Percentiles rank a stretch among this genome's conserved stretches.
phyloP scores from a whole-genome alignment of 345 rosid species.

The Populus alba region DNA sequence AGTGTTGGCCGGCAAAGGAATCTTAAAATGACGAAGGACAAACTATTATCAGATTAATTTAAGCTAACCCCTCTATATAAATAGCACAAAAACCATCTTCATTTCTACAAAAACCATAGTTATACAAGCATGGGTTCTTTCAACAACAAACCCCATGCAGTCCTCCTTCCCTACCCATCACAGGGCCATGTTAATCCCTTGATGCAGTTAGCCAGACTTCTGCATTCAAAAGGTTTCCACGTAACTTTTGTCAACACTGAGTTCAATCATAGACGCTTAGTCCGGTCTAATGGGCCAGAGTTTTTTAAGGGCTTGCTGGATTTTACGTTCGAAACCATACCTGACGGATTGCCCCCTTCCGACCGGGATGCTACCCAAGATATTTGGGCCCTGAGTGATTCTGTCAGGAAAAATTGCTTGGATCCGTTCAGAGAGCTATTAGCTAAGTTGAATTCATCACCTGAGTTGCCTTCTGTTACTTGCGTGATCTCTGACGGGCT shows the following conservation, averaged over 20 bases:
- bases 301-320: not conserved
- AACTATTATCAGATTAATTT: too few relatives aligned
- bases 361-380: constrained; percentile 19
- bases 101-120: too few relatives aligned
- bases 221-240: constrained; percentile 34
- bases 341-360: not conserved
- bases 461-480: not conserved
- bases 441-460: not conserved
- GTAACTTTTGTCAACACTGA: constrained; percentile 42
- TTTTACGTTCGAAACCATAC: constrained; percentile 26
- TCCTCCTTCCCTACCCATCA: constrained; percentile 36
- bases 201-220: constrained; percentile 39
- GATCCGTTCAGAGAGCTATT: not conserved
- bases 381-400: constrained; percentile 2
- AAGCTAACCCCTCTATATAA: too few relatives aligned
- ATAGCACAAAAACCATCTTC: too few relatives aligned
- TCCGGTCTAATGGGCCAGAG: constrained; percentile 18
- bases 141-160: constrained; percentile 21
- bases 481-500: constrained; percentile 13
- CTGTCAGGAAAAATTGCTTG: not conserved
- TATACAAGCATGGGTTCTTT: too few relatives aligned
- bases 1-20: too few relatives aligned
- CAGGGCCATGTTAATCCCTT: constrained; percentile 44
- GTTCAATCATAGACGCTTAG: constrained; percentile 23
- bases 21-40: too few relatives aligned